Evolutionary conservation across 1,284 basidiomycete genomes (phyloP).

Genomic region (Earliella scabrosa): DNA sequence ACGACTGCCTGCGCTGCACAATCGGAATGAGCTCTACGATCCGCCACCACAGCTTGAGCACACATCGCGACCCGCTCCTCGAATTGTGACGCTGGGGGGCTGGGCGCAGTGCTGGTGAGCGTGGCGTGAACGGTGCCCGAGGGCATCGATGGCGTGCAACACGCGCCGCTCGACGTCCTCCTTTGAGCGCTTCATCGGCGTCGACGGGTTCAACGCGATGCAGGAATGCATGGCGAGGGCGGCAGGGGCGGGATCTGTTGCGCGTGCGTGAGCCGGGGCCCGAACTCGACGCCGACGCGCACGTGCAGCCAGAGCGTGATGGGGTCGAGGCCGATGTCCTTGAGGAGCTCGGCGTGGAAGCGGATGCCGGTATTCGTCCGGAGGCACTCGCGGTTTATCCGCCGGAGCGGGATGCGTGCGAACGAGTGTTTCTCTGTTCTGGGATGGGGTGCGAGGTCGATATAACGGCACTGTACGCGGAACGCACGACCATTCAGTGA

Average conservation of each 20-base stretch:
- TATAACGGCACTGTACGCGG: background rate
- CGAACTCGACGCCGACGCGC: slow-evolving; percentile 5
- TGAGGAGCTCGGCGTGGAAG: slow-evolving; percentile 47
- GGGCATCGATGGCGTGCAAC: background rate
- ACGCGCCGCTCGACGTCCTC: slow-evolving; percentile 4
- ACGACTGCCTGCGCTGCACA: slow-evolving; percentile 41
- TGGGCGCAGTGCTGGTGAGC: no score
- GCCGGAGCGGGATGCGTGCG: slow-evolving; percentile 64
- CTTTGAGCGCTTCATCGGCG: slow-evolving; percentile 14
- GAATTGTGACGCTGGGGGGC: no score
- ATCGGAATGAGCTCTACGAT: slow-evolving; percentile 48
- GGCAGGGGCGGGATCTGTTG: background rate
- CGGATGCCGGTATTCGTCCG: slow-evolving; percentile 40
- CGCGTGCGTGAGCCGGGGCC: slow-evolving; percentile 2
- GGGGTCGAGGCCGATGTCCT: slow-evolving; percentile 52
- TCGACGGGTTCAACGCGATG: slow-evolving; percentile 19
- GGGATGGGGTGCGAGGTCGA: background rate
- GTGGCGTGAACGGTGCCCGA: no score
- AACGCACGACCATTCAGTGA: no score
- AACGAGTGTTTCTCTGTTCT: slow-evolving; percentile 55
- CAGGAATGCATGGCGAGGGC: slow-evolving; percentile 5
- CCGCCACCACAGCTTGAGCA: slow-evolving; percentile 53
- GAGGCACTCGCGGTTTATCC: slow-evolving; percentile 71
- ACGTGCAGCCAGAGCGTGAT: slow-evolving; percentile 36
- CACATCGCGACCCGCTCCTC: slow-evolving; percentile 53